Evolutionary conservation across 768 basidiomycete genomes (phyloP).

Genomic region (Gymnopilus junonius): DNA sequence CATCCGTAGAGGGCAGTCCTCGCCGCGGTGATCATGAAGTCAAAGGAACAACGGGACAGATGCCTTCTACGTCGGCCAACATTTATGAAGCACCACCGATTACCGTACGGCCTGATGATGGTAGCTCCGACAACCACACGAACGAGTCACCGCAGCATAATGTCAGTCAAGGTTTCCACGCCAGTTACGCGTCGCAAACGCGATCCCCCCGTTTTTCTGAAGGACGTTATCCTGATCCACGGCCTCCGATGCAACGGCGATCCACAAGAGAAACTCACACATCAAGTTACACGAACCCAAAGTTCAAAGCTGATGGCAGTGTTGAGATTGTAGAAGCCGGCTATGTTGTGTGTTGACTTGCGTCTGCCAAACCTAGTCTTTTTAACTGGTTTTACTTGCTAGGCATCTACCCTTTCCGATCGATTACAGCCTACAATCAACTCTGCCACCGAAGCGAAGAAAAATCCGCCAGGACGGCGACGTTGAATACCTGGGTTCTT

Average conservation of each 20-base stretch:
- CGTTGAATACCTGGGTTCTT: constrained; percentile 10
- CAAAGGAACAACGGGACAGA: neutral
- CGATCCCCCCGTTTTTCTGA: neutral
- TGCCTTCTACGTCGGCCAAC: neutral
- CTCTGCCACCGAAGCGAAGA: neutral
- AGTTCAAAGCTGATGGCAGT: neutral
- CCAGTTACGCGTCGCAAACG: neutral
- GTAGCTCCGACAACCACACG: neutral
- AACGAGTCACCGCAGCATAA: neutral
- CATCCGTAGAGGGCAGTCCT: neutral
- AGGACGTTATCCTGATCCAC: neutral
- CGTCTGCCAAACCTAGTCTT: no score
- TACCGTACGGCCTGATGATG: neutral
- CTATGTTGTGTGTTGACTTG: neutral
- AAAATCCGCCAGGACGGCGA: neutral
- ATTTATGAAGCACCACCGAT: neutral
- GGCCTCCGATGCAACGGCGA: neutral
- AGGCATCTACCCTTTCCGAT: neutral
- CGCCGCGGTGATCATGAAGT: neutral
- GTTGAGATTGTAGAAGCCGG: neutral
- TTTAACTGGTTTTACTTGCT: no score
- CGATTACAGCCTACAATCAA: neutral
- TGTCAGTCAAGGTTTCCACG: neutral
- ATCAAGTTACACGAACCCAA: neutral
- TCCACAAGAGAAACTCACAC: neutral